A percentile compares a stretch with the other conserved stretches of the same genome.
Conservation (phyloP, 805 yeast species). For the Saturnispora dispora region DNA sequence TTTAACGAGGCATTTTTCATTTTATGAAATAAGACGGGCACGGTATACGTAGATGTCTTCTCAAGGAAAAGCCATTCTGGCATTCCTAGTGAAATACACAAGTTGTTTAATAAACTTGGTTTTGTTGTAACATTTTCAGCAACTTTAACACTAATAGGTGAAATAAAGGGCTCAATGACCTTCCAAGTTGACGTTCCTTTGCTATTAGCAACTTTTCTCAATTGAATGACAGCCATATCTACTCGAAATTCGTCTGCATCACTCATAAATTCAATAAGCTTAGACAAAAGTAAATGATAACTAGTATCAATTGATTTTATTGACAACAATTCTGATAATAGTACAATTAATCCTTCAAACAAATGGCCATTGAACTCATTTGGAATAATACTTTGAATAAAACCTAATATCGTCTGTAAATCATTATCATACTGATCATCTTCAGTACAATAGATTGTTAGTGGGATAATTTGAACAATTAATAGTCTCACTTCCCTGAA, state of each 20-base stretch:
- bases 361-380: conserved; percentile 16
- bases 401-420: conserved; percentile 36
- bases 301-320: conserved; percentile 54
- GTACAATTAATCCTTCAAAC: conserved; percentile 49
- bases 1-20: conserved; percentile 8
- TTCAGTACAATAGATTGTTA: conserved; percentile 36
- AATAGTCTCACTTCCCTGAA: conserved; percentile 50
- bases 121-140: conserved; percentile 44
- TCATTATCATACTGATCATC: conserved; percentile 33
- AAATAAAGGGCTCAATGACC: conserved; percentile 69
- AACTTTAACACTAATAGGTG: conserved; percentile 55
- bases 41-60: conserved; percentile 62
- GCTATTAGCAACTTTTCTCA: conserved; percentile 48
- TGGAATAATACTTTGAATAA: conserved; percentile 36
- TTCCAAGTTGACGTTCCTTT: conserved; percentile 66
- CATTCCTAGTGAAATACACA: conserved; percentile 60
- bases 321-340: conserved; percentile 59
- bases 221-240: conserved; percentile 57
- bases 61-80: conserved; percentile 51
- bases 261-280: conserved; percentile 57
- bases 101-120: conserved; percentile 44
- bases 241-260: conserved; percentile 57
- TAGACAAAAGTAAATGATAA: conserved; percentile 55
- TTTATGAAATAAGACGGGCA: conserved; percentile 61
- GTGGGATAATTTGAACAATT: conserved; percentile 41